These are phyloP conservation scores for Starmerella asiatica DNA, from an alignment of 805 yeast genomes.

Conservation along the genomic window DNA sequence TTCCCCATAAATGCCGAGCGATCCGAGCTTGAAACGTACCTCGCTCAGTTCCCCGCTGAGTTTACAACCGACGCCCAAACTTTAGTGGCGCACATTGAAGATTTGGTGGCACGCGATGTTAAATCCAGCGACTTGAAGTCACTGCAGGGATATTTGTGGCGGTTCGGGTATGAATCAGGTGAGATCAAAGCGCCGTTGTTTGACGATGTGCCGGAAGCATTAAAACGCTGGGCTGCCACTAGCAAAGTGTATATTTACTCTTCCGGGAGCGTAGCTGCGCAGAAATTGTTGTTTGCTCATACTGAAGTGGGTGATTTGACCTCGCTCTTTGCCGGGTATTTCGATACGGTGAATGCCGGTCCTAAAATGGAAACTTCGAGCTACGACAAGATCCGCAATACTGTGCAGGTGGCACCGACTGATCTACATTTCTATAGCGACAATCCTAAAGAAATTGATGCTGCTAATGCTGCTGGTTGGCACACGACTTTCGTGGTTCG, in stretches of 20 bases:
- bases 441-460: conserved; percentile 59
- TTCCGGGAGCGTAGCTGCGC: conserved; percentile 82
- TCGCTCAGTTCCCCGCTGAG: conserved; percentile 37
- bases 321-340: conserved; percentile 47
- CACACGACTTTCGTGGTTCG: conserved; percentile 45
- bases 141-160: conserved; percentile 78
- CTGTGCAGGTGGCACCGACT: conserved; percentile 26
- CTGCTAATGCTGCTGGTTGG: conserved; percentile 59
- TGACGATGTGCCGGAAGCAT: conserved; percentile 50
- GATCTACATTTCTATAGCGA: conserved; percentile 63
- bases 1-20: conserved; percentile 23
- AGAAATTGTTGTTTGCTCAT: conserved; percentile 54
- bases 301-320: conserved; percentile 39
- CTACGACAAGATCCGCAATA: conserved; percentile 41
- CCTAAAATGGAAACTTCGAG: conserved; percentile 46
- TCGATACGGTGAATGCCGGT: conserved; percentile 77
- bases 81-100: conserved; percentile 37
- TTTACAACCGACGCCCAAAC: conserved; percentile 22
- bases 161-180: conserved; percentile 62
- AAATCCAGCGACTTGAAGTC: conserved; percentile 67
- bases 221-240: conserved; percentile 32
- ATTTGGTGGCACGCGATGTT: conserved; percentile 50
- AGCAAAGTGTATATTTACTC: conserved; percentile 59
- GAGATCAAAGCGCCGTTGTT: conserved; percentile 65
- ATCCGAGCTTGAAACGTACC: conserved; percentile 23